These are phyloP conservation scores for Cryptococcus hybrid DNA, from an alignment of 1,284 basidiomycete species.

Conservation along the genomic window DNA sequence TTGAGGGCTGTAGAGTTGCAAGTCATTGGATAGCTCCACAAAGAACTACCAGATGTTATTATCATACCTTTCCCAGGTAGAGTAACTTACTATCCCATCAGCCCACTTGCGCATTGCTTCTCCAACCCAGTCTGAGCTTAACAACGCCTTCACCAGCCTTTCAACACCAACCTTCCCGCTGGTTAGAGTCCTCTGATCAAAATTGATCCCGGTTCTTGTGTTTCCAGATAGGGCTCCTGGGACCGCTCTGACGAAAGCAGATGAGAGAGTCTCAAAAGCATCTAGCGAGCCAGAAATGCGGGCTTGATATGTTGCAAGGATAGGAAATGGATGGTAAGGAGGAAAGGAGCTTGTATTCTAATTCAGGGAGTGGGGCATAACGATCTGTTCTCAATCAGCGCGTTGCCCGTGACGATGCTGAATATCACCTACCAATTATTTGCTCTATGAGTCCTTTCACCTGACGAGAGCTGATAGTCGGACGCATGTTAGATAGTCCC, in stretches of 20 bases:
- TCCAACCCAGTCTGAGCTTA: conserved; percentile 71
- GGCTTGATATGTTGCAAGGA: conserved; percentile 71
- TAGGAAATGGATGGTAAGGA: conserved; percentile 80
- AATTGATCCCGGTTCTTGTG: conserved; percentile 53
- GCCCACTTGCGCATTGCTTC: conserved; percentile 72
- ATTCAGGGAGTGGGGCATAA: conserved; percentile 78
- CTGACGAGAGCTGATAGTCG: conserved; percentile 73
- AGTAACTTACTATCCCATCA: conserved; percentile 71
- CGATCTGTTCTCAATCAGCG: conserved; percentile 60
- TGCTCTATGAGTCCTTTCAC: conserved; percentile 82
- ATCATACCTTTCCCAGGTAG: not conserved
- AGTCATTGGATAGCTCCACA: conserved; percentile 78
- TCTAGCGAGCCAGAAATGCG: conserved; percentile 82
- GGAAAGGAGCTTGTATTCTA: conserved; percentile 75
- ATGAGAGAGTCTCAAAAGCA: conserved; percentile 87
- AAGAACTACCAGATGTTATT: conserved; percentile 64
- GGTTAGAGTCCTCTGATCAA: conserved; percentile 60
- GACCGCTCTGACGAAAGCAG: conserved; percentile 80
- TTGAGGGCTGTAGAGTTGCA: conserved; percentile 50
- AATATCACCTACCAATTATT: too few species aligned
- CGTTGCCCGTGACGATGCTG: too few species aligned
- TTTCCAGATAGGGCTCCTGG: conserved; percentile 70
- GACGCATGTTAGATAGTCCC: conserved; percentile 51
- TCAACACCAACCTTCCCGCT: conserved; percentile 75
- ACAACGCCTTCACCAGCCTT: conserved; percentile 73